A percentile compares a stretch with the other conserved stretches of the same genome.
phyloP scores from a whole-genome alignment of 139 green algal genomes.

The Micractinium conductrix region DNA sequence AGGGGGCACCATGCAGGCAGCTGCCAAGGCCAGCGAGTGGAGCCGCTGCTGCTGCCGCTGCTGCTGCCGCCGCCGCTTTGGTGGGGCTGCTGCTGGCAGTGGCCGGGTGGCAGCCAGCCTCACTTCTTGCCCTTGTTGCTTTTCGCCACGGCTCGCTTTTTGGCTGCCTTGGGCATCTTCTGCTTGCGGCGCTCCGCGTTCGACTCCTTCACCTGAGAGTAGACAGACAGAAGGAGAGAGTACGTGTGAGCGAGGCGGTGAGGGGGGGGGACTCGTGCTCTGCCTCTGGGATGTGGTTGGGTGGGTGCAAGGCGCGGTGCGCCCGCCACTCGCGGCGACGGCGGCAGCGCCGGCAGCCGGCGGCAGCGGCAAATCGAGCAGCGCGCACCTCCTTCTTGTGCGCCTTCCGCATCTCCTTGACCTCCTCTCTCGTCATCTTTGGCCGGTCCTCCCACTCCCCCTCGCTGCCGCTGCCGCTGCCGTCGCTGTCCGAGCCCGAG shows the following conservation, averaged over 20 bases:
- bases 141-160: constrained; percentile 78
- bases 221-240: constrained; percentile 38
- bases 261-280: no score
- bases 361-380: neutral
- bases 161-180: constrained; percentile 95
- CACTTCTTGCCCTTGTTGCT: constrained; percentile 75
- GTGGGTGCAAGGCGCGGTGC: no score
- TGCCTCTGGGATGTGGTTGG: neutral
- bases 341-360: neutral
- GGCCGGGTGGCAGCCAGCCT: neutral
- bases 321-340: neutral
- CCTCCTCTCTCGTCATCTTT: constrained; percentile 62
- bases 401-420: constrained; percentile 65
- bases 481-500: constrained; percentile 4
- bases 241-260: no score
- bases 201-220: constrained; percentile 82
- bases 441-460: constrained; percentile 47
- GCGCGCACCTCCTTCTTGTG: constrained; percentile 65
- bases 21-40: no score
- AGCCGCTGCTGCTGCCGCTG: no score
- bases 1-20: no score
- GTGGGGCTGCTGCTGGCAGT: no score
- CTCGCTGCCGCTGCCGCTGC: constrained; percentile 44
- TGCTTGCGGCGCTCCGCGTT: constrained; percentile 88
- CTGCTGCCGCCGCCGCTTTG: no score